Evolutionary conservation across 2,329 filamentous ascomycete species (phyloP).

Genomic region (Celoporthe dispersa): DNA sequence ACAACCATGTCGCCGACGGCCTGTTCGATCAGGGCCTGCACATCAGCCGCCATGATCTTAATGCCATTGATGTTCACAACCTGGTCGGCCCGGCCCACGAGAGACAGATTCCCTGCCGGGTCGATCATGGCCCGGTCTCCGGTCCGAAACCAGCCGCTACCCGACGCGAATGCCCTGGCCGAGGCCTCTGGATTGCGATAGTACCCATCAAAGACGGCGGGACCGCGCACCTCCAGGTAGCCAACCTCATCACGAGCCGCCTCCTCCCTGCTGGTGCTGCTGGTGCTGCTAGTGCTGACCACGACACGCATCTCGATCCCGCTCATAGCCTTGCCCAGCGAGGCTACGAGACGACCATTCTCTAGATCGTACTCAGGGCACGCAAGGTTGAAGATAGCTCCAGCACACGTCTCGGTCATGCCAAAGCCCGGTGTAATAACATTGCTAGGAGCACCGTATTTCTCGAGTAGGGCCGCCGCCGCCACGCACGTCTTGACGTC

Average conservation of each 20-base stretch:
- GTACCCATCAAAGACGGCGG: slow-evolving; percentile 67
- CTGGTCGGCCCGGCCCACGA: slow-evolving; percentile 48
- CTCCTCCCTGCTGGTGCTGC: no score
- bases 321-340: slow-evolving; percentile 44
- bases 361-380: slow-evolving; percentile 47
- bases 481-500: slow-evolving; percentile 39
- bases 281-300: no score
- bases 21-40: slow-evolving; percentile 46
- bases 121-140: slow-evolving; percentile 46
- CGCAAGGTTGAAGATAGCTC: slow-evolving; percentile 47
- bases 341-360: slow-evolving; percentile 38
- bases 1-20: slow-evolving; percentile 34
- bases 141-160: slow-evolving; percentile 48
- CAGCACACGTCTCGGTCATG: slow-evolving; percentile 59
- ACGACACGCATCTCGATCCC: slow-evolving; percentile 42
- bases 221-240: slow-evolving; percentile 62
- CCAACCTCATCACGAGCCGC: slow-evolving; percentile 39
- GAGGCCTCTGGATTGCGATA: slow-evolving; percentile 64
- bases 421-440: slow-evolving; percentile 49
- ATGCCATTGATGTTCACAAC: slow-evolving; percentile 52
- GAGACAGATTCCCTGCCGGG: slow-evolving; percentile 38
- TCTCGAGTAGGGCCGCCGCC: slow-evolving; percentile 36
- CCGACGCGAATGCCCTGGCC: slow-evolving; percentile 55
- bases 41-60: slow-evolving; percentile 43
- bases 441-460: slow-evolving; percentile 38